These are phyloP conservation scores for Sporisorium graminicola DNA, from an alignment of 1,284 basidiomycete species.

Conservation along the genomic window DNA sequence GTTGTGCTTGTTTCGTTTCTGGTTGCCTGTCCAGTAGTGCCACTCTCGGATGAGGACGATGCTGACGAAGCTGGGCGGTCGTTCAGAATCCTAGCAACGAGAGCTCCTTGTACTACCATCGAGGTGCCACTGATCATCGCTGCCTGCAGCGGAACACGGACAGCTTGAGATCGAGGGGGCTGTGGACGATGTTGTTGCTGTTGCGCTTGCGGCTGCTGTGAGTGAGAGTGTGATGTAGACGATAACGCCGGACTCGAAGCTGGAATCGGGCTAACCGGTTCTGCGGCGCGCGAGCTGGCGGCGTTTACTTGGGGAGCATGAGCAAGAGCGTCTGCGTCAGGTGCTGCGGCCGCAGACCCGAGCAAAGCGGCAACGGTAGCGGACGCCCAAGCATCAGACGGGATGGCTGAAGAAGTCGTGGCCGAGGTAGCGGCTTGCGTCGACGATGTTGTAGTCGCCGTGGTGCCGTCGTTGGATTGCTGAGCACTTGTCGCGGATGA, in stretches of 20 bases:
- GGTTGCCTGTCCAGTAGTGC: neutral
- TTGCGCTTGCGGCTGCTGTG: slow-evolving; percentile 14
- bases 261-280: neutral
- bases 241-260: no score
- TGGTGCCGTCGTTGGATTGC: neutral
- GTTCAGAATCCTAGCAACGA: slow-evolving; percentile 53
- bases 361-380: slow-evolving; percentile 38
- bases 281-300: neutral
- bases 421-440: neutral
- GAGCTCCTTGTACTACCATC: slow-evolving; percentile 67
- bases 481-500: neutral
- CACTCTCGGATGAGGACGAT: neutral
- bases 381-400: slow-evolving; percentile 10
- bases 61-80: slow-evolving; percentile 16
- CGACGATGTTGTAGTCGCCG: neutral
- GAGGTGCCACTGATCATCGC: slow-evolving; percentile 60
- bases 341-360: slow-evolving; percentile 15
- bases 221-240: neutral
- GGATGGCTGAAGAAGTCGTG: neutral
- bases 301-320: neutral
- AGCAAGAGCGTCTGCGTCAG: neutral
- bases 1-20: neutral
- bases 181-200: slow-evolving; percentile 16
- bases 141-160: slow-evolving; percentile 39
- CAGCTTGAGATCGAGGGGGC: slow-evolving; percentile 13